Percentiles rank a stretch among this genome's conserved stretches.
Evolutionary conservation across 2,329 filamentous ascomycete genomes (phyloP).

Genomic region (Xenoacremonium recifei): DNA sequence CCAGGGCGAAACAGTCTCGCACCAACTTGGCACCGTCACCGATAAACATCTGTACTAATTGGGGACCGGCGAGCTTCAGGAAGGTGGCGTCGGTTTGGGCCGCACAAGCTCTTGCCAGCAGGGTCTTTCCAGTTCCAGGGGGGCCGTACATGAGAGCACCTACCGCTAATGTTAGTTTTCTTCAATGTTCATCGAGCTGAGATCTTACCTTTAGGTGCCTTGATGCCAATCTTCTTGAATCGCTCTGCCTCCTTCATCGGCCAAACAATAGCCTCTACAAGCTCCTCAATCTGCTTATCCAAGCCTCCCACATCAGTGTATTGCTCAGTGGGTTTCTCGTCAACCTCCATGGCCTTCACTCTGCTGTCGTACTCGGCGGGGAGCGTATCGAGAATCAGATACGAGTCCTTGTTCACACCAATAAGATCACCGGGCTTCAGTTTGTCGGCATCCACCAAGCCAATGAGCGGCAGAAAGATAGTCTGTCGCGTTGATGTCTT

Average conservation of each 20-base stretch:
- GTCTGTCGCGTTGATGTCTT: constrained; percentile 98
- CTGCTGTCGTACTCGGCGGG: constrained; percentile 98
- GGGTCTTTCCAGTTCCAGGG: constrained; percentile 85
- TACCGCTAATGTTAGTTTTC: constrained; percentile 78
- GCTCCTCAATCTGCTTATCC: constrained; percentile 98
- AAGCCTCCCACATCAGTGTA: constrained; percentile 97
- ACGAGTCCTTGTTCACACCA: constrained; percentile 98
- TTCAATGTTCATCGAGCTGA: neutral
- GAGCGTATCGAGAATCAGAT: constrained; percentile 92
- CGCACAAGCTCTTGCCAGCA: constrained; percentile 91
- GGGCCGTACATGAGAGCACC: constrained; percentile 98
- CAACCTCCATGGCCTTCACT: constrained; percentile 99
- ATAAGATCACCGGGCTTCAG: constrained; percentile 96
- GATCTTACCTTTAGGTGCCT: constrained; percentile 87
- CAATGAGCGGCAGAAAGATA: constrained; percentile 96
- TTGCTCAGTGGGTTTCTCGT: constrained; percentile 99
- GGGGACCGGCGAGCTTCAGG: constrained; percentile 94
- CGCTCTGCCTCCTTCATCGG: constrained; percentile 99
- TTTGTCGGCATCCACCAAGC: constrained; percentile 91
- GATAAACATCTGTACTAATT: constrained; percentile 99
- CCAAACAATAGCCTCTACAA: constrained; percentile 98
- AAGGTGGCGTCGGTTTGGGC: constrained; percentile 98
- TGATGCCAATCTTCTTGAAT: constrained; percentile 99
- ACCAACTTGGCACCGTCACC: constrained; percentile 98
- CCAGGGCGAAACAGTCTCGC: constrained; percentile 93